These are phyloP conservation scores for Sugiyamaella novakii DNA, from an alignment of 1,139 yeast genomes.

Conservation along the genomic window DNA sequence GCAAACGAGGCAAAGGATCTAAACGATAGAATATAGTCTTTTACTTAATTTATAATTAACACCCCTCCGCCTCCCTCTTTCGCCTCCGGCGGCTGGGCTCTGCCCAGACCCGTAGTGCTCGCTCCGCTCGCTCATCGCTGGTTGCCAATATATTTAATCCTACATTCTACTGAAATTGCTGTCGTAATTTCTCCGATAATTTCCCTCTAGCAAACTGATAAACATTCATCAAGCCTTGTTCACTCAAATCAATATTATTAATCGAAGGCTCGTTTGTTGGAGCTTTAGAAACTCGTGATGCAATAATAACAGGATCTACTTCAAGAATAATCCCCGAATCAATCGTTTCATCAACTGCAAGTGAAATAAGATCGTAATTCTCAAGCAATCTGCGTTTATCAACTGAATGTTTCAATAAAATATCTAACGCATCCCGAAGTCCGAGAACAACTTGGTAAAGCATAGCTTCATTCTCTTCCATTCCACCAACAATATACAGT, in stretches of 20 bases:
- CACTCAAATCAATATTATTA: slow-evolving; percentile 76
- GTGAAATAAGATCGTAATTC: slow-evolving; percentile 79
- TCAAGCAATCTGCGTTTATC: slow-evolving; percentile 81
- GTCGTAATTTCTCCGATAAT: slow-evolving; percentile 75
- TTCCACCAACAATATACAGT: slow-evolving; percentile 69
- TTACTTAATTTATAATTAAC: slow-evolving; percentile 1
- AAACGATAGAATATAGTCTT: slow-evolving; percentile 18
- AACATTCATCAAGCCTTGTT: slow-evolving; percentile 85
- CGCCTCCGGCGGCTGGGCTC: slow-evolving; percentile 5
- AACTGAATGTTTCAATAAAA: slow-evolving; percentile 70
- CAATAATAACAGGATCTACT: slow-evolving; percentile 83
- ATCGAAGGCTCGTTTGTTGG: slow-evolving; percentile 67
- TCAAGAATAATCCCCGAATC: slow-evolving; percentile 87
- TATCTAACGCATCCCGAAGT: slow-evolving; percentile 76
- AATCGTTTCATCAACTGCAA: slow-evolving; percentile 87
- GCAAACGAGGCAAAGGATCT: slow-evolving; percentile 25
- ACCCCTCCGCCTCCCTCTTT: too few relatives aligned
- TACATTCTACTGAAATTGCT: slow-evolving; percentile 51
- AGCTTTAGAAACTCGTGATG: slow-evolving; percentile 83
- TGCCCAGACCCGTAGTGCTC: slow-evolving; percentile 5
- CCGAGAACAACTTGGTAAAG: slow-evolving; percentile 78
- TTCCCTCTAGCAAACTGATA: slow-evolving; percentile 88
- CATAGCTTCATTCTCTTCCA: slow-evolving; percentile 85
- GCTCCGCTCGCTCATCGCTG: too few relatives aligned
- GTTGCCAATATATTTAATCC: slow-evolving; percentile 1